Evolutionary conservation across 2,329 filamentous ascomycete species (phyloP), one percentile per base, ranked within the genome.

Genomic region (Fusarium poae): DNA sequence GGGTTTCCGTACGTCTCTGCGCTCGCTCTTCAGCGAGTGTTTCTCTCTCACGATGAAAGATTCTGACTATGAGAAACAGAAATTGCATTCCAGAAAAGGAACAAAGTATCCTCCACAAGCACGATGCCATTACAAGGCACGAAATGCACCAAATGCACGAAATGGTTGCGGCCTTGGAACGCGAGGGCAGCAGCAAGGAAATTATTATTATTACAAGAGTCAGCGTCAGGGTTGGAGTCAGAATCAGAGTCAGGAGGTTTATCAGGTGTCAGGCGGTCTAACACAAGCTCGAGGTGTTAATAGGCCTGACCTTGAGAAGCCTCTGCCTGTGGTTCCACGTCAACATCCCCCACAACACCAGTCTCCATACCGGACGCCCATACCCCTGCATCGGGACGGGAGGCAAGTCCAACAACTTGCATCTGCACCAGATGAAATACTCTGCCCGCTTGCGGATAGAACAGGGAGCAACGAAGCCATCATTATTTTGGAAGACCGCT

Each of bases 241-340:
- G 40, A 53, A n/a, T 20, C 30, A 51, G 6, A 60, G 58, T 62
- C 57, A 62, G 42, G 44, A 62, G 59, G 42, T 56, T 62, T 27
- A 54, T 62, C 21, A 57, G 30, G 39, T 46, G 57, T 62, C 55
- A 61, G 56, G 48, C 48, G 60, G 55, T 23, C 62, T 48, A 25
- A 46, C 48, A 18, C 18, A 37, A 39, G 18, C 15, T 35, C 46
- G 45, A 35, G 29, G 23, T 55, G 23, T 48, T 55, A 46, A 30
- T 56, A 48, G 52, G 45, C 39, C 21, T 45, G 37, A 52, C 49
- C 29, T 52, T 52, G 54, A 21, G 37, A 63, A 63, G 50, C 59
- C 50, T 63, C 23, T 63, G 37, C 60, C 58, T 63, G 61, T 64
- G 59, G 61, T 57, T 57, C 61, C 61, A 64, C 59, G 52, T 64